Evolutionary conservation across 2,329 filamentous ascomycete genomes (phyloP), one percentile per base, ranked within the genome.

Genomic region (Pseudogymnoascus sp.): DNA sequence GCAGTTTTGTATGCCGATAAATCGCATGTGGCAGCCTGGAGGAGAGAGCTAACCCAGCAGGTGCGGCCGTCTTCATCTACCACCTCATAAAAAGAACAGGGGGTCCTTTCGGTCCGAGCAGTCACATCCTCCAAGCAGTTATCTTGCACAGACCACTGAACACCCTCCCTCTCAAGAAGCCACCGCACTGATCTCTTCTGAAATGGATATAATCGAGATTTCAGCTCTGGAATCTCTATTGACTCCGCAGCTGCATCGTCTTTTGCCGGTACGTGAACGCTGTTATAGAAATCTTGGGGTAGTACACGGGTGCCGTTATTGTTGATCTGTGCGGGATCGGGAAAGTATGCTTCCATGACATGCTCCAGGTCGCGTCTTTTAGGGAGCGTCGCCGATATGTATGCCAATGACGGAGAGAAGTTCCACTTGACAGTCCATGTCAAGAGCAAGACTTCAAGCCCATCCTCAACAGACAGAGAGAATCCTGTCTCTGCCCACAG

Each of bases 161-260:
- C 80, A 4, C 85, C 85, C 75, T 93, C 90, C 53, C 87, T 81
- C 44, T 76, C 75, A 53, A 93, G 73, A 64, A 92, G 77, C 89
- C 89, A 93, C 59, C 85, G 79, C 2, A 92, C 78, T 1, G 88
- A 83, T 64, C 88, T 78, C 63, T 84, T 83, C 72, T 93, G 90
- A 65, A 91, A 93, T 0, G 88, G 88, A 70, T 86, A 92, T 0
- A 92, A 75, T 0, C 75, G 76, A 1, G 84, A 79, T 50, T 75
- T 76, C 60, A 81, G 76, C 26, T 73, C 75, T 0, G 78, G 75
- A 5, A 84, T 72, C 2, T 75, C 38, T 37, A 84, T 76, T 0
- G 75, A 72, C 1, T 72, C 68, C 0, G 78, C 64, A 3, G 72
- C 67, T 15, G 70, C 64, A 61, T 82, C 77, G 4, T 76, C 69